phyloP scores from a whole-genome alignment of 2,329 filamentous ascomycete genomes.

The Ophiostoma piceae region DNA sequence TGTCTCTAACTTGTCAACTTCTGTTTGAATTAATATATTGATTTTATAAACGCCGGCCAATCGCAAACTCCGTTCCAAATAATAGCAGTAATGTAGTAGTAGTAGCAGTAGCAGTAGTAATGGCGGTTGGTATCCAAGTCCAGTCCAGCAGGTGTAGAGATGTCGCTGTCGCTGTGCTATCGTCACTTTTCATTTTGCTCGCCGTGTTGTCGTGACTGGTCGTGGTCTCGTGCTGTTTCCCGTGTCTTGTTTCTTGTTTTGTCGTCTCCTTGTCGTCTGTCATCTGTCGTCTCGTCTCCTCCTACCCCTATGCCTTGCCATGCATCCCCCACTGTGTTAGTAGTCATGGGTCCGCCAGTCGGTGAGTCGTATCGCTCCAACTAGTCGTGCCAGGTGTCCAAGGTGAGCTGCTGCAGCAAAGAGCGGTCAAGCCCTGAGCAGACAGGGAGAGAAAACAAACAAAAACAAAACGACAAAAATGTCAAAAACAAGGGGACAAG shows the following conservation, averaged over 20 bases:
- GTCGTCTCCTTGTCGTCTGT: not conserved
- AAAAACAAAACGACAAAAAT: conserved; percentile 31
- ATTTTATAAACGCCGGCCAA: not conserved
- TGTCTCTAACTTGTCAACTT: not conserved
- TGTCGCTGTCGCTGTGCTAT: not conserved
- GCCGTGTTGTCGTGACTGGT: not conserved
- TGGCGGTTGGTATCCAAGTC: not conserved
- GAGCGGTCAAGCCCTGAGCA: conserved; percentile 18
- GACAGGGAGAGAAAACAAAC: conserved; percentile 25
- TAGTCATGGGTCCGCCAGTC: not conserved
- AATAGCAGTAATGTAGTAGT: not conserved
- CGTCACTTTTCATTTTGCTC: not conserved
- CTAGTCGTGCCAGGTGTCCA: conserved; percentile 10
- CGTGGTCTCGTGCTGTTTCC: not conserved
- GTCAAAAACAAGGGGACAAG: conserved; percentile 48
- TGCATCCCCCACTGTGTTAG: not conserved
- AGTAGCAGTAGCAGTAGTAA: not conserved
- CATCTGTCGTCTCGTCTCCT: not conserved
- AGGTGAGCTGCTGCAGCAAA: conserved; percentile 1
- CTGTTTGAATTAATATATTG: not conserved
- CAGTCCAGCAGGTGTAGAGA: not conserved
- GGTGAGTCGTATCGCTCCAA: not conserved
- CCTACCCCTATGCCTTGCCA: too few species aligned
- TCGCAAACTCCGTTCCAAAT: not conserved
- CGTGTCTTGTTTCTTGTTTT: not conserved